Evolutionary conservation across 148 eudicot species (phyloP), one percentile per base, ranked within the genome.

Genomic region (Gaultheria prostrata): DNA sequence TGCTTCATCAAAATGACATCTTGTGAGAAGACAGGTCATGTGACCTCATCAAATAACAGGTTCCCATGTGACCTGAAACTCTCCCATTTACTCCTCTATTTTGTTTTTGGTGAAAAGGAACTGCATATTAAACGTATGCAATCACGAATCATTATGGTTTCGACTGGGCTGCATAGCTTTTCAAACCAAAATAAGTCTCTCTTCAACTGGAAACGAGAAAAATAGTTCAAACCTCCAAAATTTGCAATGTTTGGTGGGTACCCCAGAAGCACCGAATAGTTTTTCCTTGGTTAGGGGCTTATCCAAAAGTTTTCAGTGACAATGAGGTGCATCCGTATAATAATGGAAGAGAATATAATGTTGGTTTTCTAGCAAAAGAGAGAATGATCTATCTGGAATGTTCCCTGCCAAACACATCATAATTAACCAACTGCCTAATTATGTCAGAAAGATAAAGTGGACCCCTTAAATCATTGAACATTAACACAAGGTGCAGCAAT

Each of bases 361-460:
- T 48, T 6, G 1, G 49, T 39, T 74, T 20, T 46, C 54, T 75
- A 21, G 78, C 50, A n/a, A 75, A 75, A 49, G 79, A 59, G 20
- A 49, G 79, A 76, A 76, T 24, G 32, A 24, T 49, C 57, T 26
- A 49, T 26, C 79, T 48, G 79, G 79, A 39, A 76, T 76, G 79
- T 76, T 76, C 57, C 79, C 79, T n/a, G 59, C 79, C 79, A 76
- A 76, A n/a, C 77, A 43, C 14, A 9, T 48, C 46, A n/a, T 14
- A 74, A 45, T 45, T 30, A n/a, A 46, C 49, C 28, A 48, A 12
- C 17, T 24, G 32, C 30, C 24, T 63, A 63, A 10, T 63, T 56
- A 67, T 28, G 72, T 15, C 18, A 67, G 39, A 76, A 76, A 49
- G 79, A 12, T 76, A 76, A 76, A 76, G 57, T 49, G 79, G 79